These are phyloP conservation scores for Penicillium odoratum DNA, from an alignment of 495 filamentous ascomycete species.

Conservation along the genomic window DNA sequence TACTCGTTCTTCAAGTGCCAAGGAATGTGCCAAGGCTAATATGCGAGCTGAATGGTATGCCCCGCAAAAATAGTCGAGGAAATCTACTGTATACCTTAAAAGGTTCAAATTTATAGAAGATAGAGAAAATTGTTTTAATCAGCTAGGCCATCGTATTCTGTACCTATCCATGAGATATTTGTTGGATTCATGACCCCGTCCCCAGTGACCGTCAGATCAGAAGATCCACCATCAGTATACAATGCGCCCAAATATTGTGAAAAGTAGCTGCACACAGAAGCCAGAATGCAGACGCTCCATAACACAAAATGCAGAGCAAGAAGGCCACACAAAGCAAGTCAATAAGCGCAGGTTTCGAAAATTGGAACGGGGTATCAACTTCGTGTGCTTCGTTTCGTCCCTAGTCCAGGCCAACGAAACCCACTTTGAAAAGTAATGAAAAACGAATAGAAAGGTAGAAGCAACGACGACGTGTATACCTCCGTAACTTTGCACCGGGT, in stretches of 20 bases:
- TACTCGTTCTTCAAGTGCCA: neutral
- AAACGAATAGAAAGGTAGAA: neutral
- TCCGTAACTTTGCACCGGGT: constrained; percentile 15
- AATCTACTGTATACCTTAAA: no score
- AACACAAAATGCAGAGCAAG: constrained; percentile 14
- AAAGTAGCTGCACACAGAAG: constrained; percentile 7
- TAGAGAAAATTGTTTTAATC: neutral
- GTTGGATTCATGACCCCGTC: constrained; percentile 18
- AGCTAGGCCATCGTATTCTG: constrained; percentile 22
- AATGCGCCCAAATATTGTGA: constrained; percentile 11
- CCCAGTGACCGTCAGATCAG: constrained; percentile 16
- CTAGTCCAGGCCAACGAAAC: constrained; percentile 25
- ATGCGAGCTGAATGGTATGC: neutral
- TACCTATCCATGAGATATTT: constrained; percentile 16
- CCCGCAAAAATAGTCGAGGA: neutral
- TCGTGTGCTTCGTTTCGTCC: constrained; percentile 43
- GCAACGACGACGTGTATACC: constrained; percentile 16
- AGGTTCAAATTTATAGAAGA: no score
- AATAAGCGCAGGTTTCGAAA: constrained; percentile 15
- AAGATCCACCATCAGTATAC: constrained; percentile 13
- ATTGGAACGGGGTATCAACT: constrained; percentile 38
- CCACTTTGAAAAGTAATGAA: constrained; percentile 7
- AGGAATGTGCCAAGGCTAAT: neutral
- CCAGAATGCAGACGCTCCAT: constrained; percentile 11
- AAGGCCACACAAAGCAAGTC: constrained; percentile 9